These are phyloP conservation scores for Macrocybe gigantea DNA, from an alignment of 768 basidiomycete species.

Conservation along the genomic window DNA sequence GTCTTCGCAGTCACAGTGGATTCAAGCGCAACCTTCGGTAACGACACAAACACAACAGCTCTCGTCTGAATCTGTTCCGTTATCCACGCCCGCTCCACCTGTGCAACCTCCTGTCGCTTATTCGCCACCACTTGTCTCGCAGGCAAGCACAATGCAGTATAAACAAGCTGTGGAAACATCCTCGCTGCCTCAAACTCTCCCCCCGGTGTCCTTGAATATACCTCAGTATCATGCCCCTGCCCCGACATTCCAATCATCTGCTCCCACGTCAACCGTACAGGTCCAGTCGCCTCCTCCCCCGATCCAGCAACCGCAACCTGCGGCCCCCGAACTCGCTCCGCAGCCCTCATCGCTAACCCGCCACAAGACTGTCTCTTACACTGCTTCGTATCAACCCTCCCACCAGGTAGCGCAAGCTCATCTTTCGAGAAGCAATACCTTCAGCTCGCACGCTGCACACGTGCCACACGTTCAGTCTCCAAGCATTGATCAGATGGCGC, in stretches of 20 bases:
- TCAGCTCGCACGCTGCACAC: constrained; percentile 23
- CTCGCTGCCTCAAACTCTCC: too few relatives aligned
- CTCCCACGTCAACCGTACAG: too few relatives aligned
- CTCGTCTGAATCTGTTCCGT: not conserved
- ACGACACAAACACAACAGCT: constrained; percentile 8
- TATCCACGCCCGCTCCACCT: not conserved
- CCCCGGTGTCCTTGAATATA: too few relatives aligned
- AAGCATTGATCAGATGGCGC: constrained; percentile 22
- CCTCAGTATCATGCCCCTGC: too few relatives aligned
- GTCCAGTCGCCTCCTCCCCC: too few relatives aligned
- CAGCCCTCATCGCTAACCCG: not conserved
- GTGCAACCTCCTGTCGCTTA: not conserved
- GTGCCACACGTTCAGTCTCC: constrained; percentile 18
- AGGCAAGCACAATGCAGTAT: too few relatives aligned
- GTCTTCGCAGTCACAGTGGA: constrained; percentile 28
- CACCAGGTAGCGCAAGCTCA: constrained; percentile 8
- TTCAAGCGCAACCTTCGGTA: constrained; percentile 11
- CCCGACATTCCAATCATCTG: too few relatives aligned
- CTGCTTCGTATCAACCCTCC: constrained; percentile 12
- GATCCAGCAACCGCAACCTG: too few relatives aligned
- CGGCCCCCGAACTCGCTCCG: not conserved
- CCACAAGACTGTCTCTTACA: constrained; percentile 28
- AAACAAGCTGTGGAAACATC: too few relatives aligned
- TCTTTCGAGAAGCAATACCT: constrained; percentile 1
- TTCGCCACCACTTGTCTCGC: too few relatives aligned